Percentiles rank a stretch among this genome's conserved stretches.
Evolutionary conservation across 192 early-diverging fungal genomes (phyloP).

Genomic region (Allomyces javanicus): DNA sequence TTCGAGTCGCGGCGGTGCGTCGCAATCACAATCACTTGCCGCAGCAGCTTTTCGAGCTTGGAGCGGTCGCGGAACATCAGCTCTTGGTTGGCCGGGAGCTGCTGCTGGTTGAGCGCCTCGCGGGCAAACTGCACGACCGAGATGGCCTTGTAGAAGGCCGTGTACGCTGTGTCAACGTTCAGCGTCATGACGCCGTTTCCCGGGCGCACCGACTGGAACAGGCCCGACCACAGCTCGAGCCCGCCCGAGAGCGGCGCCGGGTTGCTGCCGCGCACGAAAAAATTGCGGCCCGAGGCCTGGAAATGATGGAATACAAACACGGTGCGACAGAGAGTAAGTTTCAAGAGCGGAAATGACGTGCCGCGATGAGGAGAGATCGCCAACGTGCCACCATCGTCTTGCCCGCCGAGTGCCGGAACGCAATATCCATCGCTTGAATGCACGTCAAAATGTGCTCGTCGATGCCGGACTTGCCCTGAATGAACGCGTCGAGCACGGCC

Average conservation of each 20-base stretch:
- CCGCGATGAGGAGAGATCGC: constrained; percentile 79
- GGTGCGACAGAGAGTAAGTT: no score
- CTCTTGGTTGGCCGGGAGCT: constrained; percentile 13
- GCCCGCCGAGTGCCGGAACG: constrained; percentile 68
- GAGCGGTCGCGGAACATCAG: constrained; percentile 12
- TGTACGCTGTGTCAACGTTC: constrained; percentile 50
- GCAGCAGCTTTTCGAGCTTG: constrained; percentile 28
- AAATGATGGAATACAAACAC: constrained; percentile 9
- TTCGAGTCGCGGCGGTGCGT: constrained; percentile 43
- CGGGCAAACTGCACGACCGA: constrained; percentile 45
- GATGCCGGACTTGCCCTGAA: constrained; percentile 6
- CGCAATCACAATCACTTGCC: constrained; percentile 29
- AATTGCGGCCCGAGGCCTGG: not conserved
- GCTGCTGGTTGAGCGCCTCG: constrained; percentile 32
- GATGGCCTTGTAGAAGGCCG: constrained; percentile 44
- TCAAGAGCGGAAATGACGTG: not conserved
- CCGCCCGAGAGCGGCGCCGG: constrained; percentile 41
- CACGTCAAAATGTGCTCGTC: constrained; percentile 14
- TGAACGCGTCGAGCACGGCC: constrained; percentile 6
- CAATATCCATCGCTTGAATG: constrained; percentile 55
- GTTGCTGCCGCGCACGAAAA: not conserved
- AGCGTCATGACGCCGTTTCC: constrained; percentile 49
- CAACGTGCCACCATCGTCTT: constrained; percentile 55
- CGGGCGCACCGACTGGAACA: constrained; percentile 71
- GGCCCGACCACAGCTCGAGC: constrained; percentile 80